Evolutionary conservation across 2,329 filamentous ascomycete species (phyloP), one percentile per base, ranked within the genome.

Genomic region (Sodiomyces alkalinus): DNA sequence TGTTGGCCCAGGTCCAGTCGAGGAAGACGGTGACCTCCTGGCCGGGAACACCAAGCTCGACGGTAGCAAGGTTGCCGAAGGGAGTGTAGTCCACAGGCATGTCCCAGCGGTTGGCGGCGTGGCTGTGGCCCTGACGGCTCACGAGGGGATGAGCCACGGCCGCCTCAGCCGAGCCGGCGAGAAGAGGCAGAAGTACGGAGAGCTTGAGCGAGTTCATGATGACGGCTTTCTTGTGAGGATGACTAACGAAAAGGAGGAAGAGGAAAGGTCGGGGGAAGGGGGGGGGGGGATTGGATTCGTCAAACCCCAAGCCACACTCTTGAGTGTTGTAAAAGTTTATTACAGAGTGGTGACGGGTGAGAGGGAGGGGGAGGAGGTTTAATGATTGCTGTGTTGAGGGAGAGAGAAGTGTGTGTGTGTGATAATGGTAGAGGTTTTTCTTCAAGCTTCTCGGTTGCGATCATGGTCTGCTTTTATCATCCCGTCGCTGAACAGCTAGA

Each of bases 1-100:
- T 30, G 32, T 33, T 34, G 28, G 36, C 31, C 38, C 38, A 40
- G 9, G 38, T 40, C 38, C 38, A 40, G 27, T 40, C 38, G 14
- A 40, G 33, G 27, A 40, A 38, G 19, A 37, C 12, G 10, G 35
- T 29, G 18, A 35, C 17, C 7, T 39, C 37, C 17, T 26, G 19
- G 11, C 24, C 16, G 19, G 38, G 36, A 3, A 21, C 33, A 10
- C 38, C 38, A 12, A 38, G 19, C 11, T 23, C 26, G 17, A 33
- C 28, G 4, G 13, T 34, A 3, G 38, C 26, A 12, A 37, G 25
- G 29, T 38, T 37, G 2, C 34, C 34, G 13, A 31, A 29, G 5
- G 33, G 31, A 25, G 22, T 31, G 31, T 31, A 37, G 17, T 30
- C 27, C n/a, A 39, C 11, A 10, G 33, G 38, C 33, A 33, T 31